Conservation (phyloP, 768 basidiomycete species). For the Cystofilobasidium bisporidii region DNA sequence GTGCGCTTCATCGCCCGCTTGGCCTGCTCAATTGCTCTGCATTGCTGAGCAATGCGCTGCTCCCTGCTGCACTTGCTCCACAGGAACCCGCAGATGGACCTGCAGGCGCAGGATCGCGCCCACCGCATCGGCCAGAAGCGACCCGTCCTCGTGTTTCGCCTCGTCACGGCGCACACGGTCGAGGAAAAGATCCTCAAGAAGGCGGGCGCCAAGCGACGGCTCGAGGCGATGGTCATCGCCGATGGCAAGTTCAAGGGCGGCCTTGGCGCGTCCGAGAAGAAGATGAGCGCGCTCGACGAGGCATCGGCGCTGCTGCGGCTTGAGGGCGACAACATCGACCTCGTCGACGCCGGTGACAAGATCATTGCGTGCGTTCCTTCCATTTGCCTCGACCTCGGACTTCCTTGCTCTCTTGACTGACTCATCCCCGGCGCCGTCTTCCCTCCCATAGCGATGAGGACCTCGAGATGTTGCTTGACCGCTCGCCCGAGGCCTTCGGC, state of each 20-base stretch:
- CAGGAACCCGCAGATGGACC: conserved; percentile 95
- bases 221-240: conserved; percentile 91
- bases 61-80: conserved; percentile 34
- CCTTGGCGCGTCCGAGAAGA: conserved; percentile 18
- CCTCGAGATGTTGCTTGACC: conserved; percentile 57
- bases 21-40: not conserved
- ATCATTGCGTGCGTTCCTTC: conserved; percentile 46
- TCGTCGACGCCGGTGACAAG: conserved; percentile 63
- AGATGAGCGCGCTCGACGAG: conserved; percentile 51
- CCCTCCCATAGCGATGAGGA: conserved; percentile 57
- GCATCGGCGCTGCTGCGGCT: conserved; percentile 69
- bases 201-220: conserved; percentile 52
- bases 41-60: not conserved
- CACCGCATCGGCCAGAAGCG: conserved; percentile 92
- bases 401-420: conserved; percentile 2
- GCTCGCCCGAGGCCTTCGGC: conserved; percentile 32
- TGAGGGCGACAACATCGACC: conserved; percentile 81
- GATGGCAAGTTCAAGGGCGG: conserved; percentile 44
- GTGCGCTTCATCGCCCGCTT: too few species aligned
- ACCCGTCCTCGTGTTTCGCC: conserved; percentile 48
- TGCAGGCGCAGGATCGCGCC: conserved; percentile 89
- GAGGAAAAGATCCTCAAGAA: conserved; percentile 88
- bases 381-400: not conserved
- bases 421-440: not conserved
- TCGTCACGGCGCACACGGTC: conserved; percentile 51